Base-by-base conservation (phyloP, 73 alveolate species). In the Paramecium octaurelia region DNA sequence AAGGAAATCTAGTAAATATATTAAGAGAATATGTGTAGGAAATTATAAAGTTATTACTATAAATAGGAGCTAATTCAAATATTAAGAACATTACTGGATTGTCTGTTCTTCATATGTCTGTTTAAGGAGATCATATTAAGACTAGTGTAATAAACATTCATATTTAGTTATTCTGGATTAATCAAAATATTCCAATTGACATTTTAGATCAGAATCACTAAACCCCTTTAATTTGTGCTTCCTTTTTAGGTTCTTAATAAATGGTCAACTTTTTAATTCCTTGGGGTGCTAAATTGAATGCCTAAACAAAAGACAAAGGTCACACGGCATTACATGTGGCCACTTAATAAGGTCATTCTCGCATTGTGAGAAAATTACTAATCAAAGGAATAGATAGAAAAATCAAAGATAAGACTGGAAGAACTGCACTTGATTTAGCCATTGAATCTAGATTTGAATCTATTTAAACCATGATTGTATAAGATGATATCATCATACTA, bases 321-420 rank as follows among this genome's bases (percentile, higher is more conserved):
- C 57, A 44, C 0, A 80, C 76, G 14, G 91, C 91, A n/a, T 43
- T 80, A 4, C 91, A 80, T 80, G 43, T 80, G 8, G 91, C 91
- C 20, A 80, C 91, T 18, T 46, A 44, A 48, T 44, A 80, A 42
- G 91, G 91, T 11, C 57, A 80, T 18, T 31, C 75, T 21, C 48
- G 75, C 11, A 80, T 80, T 8, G 91, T 80, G 48, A 42, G 91
- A 80, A 80, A 80, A 80, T 35, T 80, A 23, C 34, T 80, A 6
- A 46, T 80, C 29, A 80, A 80, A 80, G 91, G 91, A 42, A 27
- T 48, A 44, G 91, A 80, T 46, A 80, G 91, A 24, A 23, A 80
- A 23, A 44, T 80, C 3, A 48, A 12, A 44, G 91, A 80, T 23
- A 40, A 46, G 6, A 18, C 20, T 44, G 73, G 73, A 42, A 80